Conservation (phyloP, 202 grass and related monocot species). For the Digitaria exilis region DNA sequence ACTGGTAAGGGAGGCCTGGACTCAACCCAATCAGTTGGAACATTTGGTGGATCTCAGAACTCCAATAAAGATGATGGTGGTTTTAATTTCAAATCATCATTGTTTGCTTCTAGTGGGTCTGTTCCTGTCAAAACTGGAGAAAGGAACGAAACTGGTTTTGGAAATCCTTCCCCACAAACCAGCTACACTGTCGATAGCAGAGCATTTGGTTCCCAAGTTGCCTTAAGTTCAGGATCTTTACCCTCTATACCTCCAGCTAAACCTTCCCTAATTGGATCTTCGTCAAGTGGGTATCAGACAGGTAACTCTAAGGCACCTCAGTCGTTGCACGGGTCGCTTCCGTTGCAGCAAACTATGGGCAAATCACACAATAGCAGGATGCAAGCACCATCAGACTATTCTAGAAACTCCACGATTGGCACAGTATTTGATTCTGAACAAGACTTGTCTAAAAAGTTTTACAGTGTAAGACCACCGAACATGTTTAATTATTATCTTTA, state of each 20-base stretch:
- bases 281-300: conserved; percentile 43
- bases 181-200: conserved; percentile 39
- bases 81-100: conserved; percentile 52
- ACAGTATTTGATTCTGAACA: conserved; percentile 59
- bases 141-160: conserved; percentile 44
- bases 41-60: conserved; percentile 40
- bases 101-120: conserved; percentile 54
- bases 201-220: conserved; percentile 40
- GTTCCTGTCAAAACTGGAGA: conserved; percentile 45
- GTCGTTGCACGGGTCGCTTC: conserved; percentile 34
- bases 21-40: conserved; percentile 55
- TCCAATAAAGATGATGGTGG: conserved; percentile 46
- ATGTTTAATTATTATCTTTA: conserved; percentile 34
- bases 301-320: conserved; percentile 52
- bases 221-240: conserved; percentile 37
- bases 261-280: conserved; percentile 26
- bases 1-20: conserved; percentile 35
- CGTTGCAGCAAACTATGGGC: conserved; percentile 40
- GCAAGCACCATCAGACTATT: conserved; percentile 42
- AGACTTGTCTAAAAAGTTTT: conserved; percentile 74
- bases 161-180: conserved; percentile 31
- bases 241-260: conserved; percentile 38
- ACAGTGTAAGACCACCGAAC: conserved; percentile 69
- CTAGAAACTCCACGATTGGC: conserved; percentile 48
- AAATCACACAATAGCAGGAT: conserved; percentile 46